A percentile compares a stretch with the other conserved stretches of the same genome.
phyloP scores from a whole-genome alignment of 1,284 basidiomycete species.

The Austropuccinia psidii region DNA sequence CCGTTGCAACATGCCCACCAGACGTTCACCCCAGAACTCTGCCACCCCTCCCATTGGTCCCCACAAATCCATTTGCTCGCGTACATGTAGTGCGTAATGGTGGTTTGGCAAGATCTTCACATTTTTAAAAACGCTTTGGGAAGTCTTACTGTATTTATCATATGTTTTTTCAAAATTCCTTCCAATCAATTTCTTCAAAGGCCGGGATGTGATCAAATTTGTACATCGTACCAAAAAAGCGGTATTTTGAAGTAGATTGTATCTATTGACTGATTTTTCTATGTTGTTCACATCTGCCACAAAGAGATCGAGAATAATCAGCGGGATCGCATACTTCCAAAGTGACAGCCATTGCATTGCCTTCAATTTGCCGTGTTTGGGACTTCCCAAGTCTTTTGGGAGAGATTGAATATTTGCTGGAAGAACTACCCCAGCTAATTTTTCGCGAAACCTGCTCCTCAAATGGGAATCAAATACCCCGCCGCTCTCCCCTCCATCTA shows the following conservation, averaged over 20 bases:
- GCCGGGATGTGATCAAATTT: background rate
- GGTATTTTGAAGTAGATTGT: background rate
- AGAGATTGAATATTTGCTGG: background rate
- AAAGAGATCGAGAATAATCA: background rate
- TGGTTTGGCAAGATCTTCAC: background rate
- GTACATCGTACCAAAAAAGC: background rate
- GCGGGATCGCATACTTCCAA: background rate
- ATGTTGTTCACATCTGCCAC: background rate
- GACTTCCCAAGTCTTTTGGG: background rate
- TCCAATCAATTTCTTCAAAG: background rate
- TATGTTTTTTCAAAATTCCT: background rate
- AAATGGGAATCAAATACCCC: too few relatives aligned
- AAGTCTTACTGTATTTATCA: background rate
- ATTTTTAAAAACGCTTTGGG: background rate
- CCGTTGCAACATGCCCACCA: background rate
- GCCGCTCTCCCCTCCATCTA: background rate
- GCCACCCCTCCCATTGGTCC: background rate
- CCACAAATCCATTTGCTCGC: background rate
- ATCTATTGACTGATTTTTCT: background rate
- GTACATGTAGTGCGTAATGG: background rate
- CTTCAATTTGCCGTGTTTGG: background rate
- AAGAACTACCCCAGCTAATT: background rate
- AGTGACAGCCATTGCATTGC: background rate
- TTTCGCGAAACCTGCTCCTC: background rate
- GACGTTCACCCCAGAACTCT: background rate